Base-by-base conservation (phyloP, 169 alveolate species). In the Theileria parva region DNA sequence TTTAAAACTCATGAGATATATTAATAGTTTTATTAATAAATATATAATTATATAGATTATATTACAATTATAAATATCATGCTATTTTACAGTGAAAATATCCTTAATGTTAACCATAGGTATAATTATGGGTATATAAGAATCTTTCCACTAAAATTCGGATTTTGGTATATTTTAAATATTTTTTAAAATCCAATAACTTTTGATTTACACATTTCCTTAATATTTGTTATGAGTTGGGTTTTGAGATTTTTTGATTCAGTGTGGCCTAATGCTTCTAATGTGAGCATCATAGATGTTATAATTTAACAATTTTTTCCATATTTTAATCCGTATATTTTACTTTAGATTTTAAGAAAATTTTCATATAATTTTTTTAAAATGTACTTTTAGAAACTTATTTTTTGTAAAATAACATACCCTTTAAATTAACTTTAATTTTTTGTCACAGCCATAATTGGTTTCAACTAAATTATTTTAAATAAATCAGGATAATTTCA, bases 401-500 rank as follows among this genome's bases (percentile, higher is more conserved):
- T 44, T 44, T 44, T 11, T 13, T 44, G 53, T 44, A 44, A 44
- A 44, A 44, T 44, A 44, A 44, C 53, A 44, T 11, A 44, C 17
- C 3, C 53, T 44, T 44, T 44, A 4, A 44, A 44, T 11, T 44
- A 44, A 44, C 12, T 44, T 44, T 44, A 44, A 13, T 44, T 44
- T 44, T 44, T 13, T 7, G 8, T 44, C 53, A 44, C 53, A 57
- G 15, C 66, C 34, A 57, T 8, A 25, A 57, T 57, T 57, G 15
- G 5, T 21, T 57, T 57, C 15, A 1, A 57, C 27, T 57, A 57
- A 13, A 44, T 44, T 44, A 44, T 2, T 11, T 44, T 13, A 60
- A 67, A 67, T 67, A 67, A 67, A 67, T 48, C 59, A 37, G 39
- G 69, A 32, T 13, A 37, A 13, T 67, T 67, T 9, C 37, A 28